Base-by-base conservation (phyloP, 768 basidiomycete species). In the Suillus sp. region DNA sequence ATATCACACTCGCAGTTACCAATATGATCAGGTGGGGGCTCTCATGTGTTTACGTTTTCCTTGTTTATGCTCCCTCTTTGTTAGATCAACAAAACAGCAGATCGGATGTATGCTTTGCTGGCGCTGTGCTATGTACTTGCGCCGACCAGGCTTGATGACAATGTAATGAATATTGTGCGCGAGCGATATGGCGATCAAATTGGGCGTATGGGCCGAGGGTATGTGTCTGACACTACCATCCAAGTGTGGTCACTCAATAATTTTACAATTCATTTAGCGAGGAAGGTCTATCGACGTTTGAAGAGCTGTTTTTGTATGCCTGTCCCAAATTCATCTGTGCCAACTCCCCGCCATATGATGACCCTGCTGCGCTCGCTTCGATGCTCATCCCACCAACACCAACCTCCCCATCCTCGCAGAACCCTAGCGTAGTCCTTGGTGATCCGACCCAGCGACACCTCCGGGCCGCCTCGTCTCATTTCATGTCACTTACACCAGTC, bases 251-350 rank as follows among this genome's bases (percentile, higher is more conserved):
- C 37, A 18, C 43, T 30, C 45, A 18, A 38, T 11, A 0, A 27
- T n/a, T 63, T 61, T 20, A 48, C 18, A 13, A 50, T 32, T 13
- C 18, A 2, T 18, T 38, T 69, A 89, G 88, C 50, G 83, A 87
- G 69, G 91, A 95, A 61, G 87, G 90, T 20, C 78, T 93, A 59
- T 74, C 87, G 27, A 90, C 91, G 2, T 96, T 91, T 77, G 90
- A 94, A 75, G 95, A 98, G 75, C 89, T 99, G 60, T 99, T 95
- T 84, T 78, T 92, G 9, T 93, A 92, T 64, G 93, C 96, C 25
- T 96, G 95, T 75, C 97, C 97, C 4, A 96, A 97, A 75, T 98
- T 98, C 81, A 96, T 99, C 76, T 86, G 86, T 20, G 95, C 96
- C 66, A 96, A 95, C 74, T 87, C 95, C 16, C 96, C 96, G 2